phyloP scores from a whole-genome alignment of 2,329 filamentous ascomycete species.

The Cladosporium sp. region DNA sequence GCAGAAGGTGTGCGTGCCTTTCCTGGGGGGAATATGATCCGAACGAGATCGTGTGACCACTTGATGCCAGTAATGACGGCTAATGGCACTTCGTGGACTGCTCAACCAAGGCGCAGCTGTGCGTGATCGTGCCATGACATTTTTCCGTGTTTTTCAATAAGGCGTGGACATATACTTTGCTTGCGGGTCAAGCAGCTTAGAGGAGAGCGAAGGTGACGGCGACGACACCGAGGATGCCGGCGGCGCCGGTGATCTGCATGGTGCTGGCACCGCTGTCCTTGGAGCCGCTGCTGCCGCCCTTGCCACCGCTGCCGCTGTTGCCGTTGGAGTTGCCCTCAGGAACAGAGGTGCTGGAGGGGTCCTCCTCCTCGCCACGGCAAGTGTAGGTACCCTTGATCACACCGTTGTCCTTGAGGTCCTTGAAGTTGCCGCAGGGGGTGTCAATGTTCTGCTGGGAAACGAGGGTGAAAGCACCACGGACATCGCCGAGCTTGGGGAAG shows the following conservation, averaged over 20 bases:
- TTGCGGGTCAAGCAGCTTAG: slow-evolving; percentile 29
- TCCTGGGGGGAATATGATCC: neutral
- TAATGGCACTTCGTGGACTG: slow-evolving; percentile 1
- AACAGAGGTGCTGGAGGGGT: slow-evolving; percentile 28
- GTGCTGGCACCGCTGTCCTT: slow-evolving; percentile 38
- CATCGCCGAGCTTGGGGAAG: slow-evolving; percentile 54
- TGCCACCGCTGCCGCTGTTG: slow-evolving; percentile 20
- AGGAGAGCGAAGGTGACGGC: slow-evolving; percentile 45
- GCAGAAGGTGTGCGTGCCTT: neutral
- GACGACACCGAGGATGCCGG: slow-evolving; percentile 44
- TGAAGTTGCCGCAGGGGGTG: slow-evolving; percentile 38
- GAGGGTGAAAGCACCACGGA: slow-evolving; percentile 49
- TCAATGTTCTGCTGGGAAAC: slow-evolving; percentile 42
- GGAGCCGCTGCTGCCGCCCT: slow-evolving; percentile 19
- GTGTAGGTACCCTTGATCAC: slow-evolving; percentile 41
- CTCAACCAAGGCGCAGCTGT: slow-evolving; percentile 7
- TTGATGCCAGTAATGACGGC: neutral
- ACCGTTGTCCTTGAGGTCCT: slow-evolving; percentile 36
- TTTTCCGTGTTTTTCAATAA: neutral
- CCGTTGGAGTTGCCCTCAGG: slow-evolving; percentile 22
- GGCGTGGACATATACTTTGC: neutral
- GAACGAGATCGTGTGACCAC: slow-evolving; percentile 5
- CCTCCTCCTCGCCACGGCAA: slow-evolving; percentile 39
- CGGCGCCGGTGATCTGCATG: slow-evolving; percentile 40
- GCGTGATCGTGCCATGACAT: neutral